Conservation (phyloP, 805 yeast species). For the Starmerella cellae region DNA sequence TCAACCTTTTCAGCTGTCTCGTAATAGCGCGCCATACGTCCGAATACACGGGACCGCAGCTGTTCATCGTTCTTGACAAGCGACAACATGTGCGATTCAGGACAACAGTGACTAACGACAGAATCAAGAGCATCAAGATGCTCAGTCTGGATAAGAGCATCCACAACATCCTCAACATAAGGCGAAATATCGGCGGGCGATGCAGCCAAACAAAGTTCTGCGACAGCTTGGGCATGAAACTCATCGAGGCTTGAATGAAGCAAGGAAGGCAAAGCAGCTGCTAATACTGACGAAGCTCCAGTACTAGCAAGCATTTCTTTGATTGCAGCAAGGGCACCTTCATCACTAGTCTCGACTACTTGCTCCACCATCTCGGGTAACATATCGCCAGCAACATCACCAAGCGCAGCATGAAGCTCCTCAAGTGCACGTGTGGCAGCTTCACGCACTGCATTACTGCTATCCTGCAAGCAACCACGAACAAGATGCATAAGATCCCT, state of each 20-base stretch:
- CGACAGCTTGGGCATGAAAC: slow-evolving; percentile 53
- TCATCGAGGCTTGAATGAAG: slow-evolving; percentile 30
- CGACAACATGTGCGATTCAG: slow-evolving; percentile 46
- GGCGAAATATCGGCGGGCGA: slow-evolving; percentile 15
- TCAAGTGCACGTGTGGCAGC: slow-evolving; percentile 91
- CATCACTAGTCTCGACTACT: slow-evolving; percentile 36
- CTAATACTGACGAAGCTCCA: slow-evolving; percentile 83
- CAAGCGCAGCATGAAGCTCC: slow-evolving; percentile 66
- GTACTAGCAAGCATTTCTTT: slow-evolving; percentile 76
- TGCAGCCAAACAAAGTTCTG: slow-evolving; percentile 28
- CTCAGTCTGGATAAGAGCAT: slow-evolving; percentile 42
- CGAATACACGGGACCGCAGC: slow-evolving; percentile 36
- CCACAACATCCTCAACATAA: slow-evolving; percentile 59
- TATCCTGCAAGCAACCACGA: slow-evolving; percentile 64
- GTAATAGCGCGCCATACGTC: slow-evolving; percentile 62
- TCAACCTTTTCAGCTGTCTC: slow-evolving; percentile 29
- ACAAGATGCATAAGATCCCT: slow-evolving; percentile 58
- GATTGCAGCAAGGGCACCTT: slow-evolving; percentile 68
- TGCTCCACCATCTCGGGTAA: slow-evolving; percentile 67
- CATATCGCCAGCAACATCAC: slow-evolving; percentile 75
- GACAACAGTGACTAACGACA: slow-evolving; percentile 46
- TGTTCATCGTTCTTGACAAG: slow-evolving; percentile 66
- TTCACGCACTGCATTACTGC: slow-evolving; percentile 57
- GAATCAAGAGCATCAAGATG: slow-evolving; percentile 39
- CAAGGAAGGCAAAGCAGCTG: slow-evolving; percentile 76